Conservation (phyloP, 371 early-diverging fungal genomes). For the Zychaea mexicana region DNA sequence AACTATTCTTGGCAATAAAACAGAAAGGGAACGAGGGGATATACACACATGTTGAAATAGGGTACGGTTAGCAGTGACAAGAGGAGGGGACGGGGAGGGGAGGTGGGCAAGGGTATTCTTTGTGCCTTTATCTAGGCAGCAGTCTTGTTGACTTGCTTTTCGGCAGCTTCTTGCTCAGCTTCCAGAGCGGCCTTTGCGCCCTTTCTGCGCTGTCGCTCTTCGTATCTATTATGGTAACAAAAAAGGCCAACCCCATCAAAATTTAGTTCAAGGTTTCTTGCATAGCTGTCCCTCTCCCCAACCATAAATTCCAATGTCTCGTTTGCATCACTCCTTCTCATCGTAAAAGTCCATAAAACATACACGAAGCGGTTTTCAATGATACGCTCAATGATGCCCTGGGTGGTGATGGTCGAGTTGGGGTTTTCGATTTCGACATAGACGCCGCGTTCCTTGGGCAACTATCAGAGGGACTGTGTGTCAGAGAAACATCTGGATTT, state of each 20-base stretch:
- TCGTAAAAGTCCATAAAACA: constrained; percentile 15
- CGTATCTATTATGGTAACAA: constrained; percentile 56
- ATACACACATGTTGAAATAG: constrained; percentile 6
- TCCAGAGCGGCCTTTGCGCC: constrained; percentile 69
- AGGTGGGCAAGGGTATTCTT: neutral
- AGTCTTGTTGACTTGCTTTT: constrained; percentile 20
- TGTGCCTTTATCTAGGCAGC: neutral
- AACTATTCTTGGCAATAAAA: neutral
- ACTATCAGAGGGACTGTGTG: too few species aligned
- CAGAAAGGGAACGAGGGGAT: neutral
- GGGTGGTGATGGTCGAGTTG: constrained; percentile 77
- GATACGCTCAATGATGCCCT: constrained; percentile 85
- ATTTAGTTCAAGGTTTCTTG: neutral
- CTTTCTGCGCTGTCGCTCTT: constrained; percentile 79
- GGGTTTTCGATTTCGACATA: constrained; percentile 78
- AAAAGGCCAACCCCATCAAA: neutral
- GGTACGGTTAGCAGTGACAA: neutral
- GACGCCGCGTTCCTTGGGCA: constrained; percentile 76
- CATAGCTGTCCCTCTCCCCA: neutral
- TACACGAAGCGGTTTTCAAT: constrained; percentile 82
- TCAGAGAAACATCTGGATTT: too few species aligned
- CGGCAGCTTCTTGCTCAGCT: constrained; percentile 64
- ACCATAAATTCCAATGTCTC: neutral
- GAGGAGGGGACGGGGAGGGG: neutral
- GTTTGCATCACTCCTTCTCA: neutral